These are phyloP conservation scores for Escallonia rubra DNA, from an alignment of 129 eudicot genomes.

Conservation along the genomic window DNA sequence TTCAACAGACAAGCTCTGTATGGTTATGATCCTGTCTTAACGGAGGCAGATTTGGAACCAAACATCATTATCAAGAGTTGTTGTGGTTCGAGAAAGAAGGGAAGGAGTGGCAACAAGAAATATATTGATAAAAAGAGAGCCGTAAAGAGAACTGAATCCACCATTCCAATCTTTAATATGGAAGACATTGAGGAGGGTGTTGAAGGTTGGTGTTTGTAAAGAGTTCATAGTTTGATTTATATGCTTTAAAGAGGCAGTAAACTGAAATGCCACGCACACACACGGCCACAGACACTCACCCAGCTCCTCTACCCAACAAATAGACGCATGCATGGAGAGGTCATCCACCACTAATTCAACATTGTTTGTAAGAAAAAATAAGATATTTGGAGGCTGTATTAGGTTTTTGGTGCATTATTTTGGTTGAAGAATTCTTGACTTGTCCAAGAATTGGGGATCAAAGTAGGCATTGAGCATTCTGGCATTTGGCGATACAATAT, in stretches of 20 bases:
- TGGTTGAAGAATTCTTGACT: too few relatives aligned
- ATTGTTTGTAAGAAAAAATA: too few relatives aligned
- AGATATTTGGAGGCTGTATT: too few relatives aligned
- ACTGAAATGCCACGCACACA: too few relatives aligned
- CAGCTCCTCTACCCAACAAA: too few relatives aligned
- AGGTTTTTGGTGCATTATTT: too few relatives aligned
- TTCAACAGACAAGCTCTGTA: slow-evolving; percentile 84
- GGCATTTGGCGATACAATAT: too few relatives aligned
- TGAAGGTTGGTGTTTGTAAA: slow-evolving; percentile 38
- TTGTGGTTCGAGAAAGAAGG: slow-evolving; percentile 77
- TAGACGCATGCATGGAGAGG: too few relatives aligned
- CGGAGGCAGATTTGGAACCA: slow-evolving; percentile 78
- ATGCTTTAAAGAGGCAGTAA: background rate
- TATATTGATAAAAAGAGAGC: slow-evolving; percentile 64
- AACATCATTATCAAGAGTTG: slow-evolving; percentile 68
- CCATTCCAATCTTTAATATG: slow-evolving; percentile 66
- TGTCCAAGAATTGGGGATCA: too few relatives aligned
- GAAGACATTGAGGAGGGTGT: slow-evolving; percentile 82
- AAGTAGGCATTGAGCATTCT: too few relatives aligned
- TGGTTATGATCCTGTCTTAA: slow-evolving; percentile 78
- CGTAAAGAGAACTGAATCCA: slow-evolving; percentile 69
- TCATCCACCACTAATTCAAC: too few relatives aligned
- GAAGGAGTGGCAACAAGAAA: slow-evolving; percentile 46
- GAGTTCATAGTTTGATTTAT: background rate
- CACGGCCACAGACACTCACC: too few relatives aligned